These are phyloP conservation scores for Acanthamoeba pearcei DNA, from an alignment of 208 protist genomes.

Conservation along the genomic window DNA sequence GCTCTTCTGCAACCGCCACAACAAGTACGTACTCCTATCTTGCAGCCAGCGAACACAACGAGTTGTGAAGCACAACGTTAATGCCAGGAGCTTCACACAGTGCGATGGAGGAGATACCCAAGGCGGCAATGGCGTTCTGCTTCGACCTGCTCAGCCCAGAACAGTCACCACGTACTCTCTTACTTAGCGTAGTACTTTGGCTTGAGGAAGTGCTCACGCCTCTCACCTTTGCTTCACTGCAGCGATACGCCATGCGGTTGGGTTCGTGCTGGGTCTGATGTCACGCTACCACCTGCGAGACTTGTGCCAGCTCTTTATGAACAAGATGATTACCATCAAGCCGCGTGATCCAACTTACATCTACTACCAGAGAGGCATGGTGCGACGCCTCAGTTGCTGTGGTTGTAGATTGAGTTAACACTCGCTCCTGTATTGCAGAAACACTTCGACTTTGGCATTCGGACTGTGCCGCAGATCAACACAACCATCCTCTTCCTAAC, in stretches of 20 bases:
- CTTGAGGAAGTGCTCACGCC: no score
- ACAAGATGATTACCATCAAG: conserved; percentile 65
- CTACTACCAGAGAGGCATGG: conserved; percentile 48
- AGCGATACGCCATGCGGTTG: background rate
- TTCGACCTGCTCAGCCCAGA: conserved; percentile 4
- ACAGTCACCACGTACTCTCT: conserved; percentile 16
- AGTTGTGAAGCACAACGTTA: no score
- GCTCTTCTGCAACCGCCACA: background rate
- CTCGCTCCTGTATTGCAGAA: background rate
- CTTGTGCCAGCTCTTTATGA: conserved; percentile 65
- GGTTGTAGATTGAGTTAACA: background rate
- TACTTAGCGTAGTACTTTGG: background rate
- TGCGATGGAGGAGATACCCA: conserved; percentile 33
- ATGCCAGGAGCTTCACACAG: no score
- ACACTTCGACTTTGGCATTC: conserved; percentile 47
- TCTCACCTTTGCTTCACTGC: no score
- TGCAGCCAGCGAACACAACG: no score
- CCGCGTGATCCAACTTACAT: background rate
- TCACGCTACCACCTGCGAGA: conserved; percentile 37
- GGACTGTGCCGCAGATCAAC: conserved; percentile 40
- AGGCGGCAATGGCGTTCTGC: conserved; percentile 36
- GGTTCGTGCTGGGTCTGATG: background rate
- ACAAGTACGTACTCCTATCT: background rate
- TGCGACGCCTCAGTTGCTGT: background rate
- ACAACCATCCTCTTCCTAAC: conserved; percentile 59